Conservation (phyloP, 2,329 filamentous ascomycete species). For the Cladosporium sp. region DNA sequence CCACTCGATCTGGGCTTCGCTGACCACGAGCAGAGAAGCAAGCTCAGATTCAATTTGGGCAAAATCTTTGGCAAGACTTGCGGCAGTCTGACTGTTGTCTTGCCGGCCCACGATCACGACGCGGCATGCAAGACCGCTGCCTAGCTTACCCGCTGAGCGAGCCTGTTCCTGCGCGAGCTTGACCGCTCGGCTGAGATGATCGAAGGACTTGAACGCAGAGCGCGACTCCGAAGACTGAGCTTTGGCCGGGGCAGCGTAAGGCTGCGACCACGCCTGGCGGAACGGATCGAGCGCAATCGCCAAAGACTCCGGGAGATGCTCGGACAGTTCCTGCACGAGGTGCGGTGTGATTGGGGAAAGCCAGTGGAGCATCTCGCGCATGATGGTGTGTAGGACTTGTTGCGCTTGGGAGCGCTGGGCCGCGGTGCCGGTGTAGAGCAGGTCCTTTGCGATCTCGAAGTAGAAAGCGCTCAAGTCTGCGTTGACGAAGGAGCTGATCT, state of each 20-base stretch:
- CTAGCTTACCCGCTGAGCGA: slow-evolving; percentile 69
- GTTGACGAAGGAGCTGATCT: slow-evolving; percentile 78
- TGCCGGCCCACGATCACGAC: slow-evolving; percentile 54
- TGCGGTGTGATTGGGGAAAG: slow-evolving; percentile 79
- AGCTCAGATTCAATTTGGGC: slow-evolving; percentile 35
- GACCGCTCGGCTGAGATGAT: slow-evolving; percentile 63
- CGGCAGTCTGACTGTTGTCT: not conserved
- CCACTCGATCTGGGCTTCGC: slow-evolving; percentile 34
- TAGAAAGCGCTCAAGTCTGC: slow-evolving; percentile 90
- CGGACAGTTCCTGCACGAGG: slow-evolving; percentile 87
- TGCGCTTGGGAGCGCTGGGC: slow-evolving; percentile 62
- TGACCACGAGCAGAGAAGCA: slow-evolving; percentile 48
- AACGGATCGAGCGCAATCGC: slow-evolving; percentile 29
- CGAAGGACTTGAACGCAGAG: slow-evolving; percentile 44
- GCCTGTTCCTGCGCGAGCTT: slow-evolving; percentile 76
- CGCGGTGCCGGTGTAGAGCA: slow-evolving; percentile 79
- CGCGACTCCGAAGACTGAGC: slow-evolving; percentile 45
- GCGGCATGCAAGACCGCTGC: slow-evolving; percentile 77
- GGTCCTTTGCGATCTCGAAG: slow-evolving; percentile 87
- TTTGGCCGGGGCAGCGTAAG: slow-evolving; percentile 24
- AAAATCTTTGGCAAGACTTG: not conserved
- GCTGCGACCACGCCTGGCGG: slow-evolving; percentile 29
- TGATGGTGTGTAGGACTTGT: slow-evolving; percentile 61
- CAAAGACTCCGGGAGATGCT: slow-evolving; percentile 62
- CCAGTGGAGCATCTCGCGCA: slow-evolving; percentile 73